Conservation (phyloP, 805 yeast species). For the Pichia phayaonensis region DNA sequence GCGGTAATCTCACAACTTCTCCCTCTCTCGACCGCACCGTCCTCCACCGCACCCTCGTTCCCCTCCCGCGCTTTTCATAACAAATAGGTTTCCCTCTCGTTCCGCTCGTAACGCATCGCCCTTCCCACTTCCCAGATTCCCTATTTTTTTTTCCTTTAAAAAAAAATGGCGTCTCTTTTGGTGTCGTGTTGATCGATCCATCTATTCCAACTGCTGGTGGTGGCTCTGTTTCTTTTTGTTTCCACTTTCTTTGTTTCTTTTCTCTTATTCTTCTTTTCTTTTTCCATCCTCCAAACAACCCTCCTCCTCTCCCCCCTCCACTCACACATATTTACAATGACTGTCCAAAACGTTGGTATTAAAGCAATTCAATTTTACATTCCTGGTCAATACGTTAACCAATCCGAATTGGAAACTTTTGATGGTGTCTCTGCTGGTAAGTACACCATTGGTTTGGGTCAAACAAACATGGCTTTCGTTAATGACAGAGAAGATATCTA, state of each 20-base stretch:
- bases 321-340: conserved; percentile 13
- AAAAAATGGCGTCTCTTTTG: neutral
- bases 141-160: too few relatives aligned
- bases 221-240: neutral
- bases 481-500: conserved; percentile 96
- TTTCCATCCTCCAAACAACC: neutral
- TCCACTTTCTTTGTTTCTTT: neutral
- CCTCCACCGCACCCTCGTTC: too few relatives aligned
- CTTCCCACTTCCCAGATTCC: too few relatives aligned
- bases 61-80: too few relatives aligned
- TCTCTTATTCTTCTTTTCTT: neutral
- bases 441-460: conserved; percentile 97
- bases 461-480: conserved; percentile 95
- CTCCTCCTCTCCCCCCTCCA: neutral
- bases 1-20: too few relatives aligned
- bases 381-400: conserved; percentile 80
- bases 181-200: too few relatives aligned
- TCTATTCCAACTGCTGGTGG: neutral
- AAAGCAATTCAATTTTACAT: conserved; percentile 91
- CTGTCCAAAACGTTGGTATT: conserved; percentile 82
- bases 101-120: neutral
- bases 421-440: conserved; percentile 90
- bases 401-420: conserved; percentile 74
- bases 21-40: too few relatives aligned
- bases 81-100: neutral